These are phyloP conservation scores for Drosera capensis DNA, from an alignment of 148 eudicot genomes.

Conservation along the genomic window DNA sequence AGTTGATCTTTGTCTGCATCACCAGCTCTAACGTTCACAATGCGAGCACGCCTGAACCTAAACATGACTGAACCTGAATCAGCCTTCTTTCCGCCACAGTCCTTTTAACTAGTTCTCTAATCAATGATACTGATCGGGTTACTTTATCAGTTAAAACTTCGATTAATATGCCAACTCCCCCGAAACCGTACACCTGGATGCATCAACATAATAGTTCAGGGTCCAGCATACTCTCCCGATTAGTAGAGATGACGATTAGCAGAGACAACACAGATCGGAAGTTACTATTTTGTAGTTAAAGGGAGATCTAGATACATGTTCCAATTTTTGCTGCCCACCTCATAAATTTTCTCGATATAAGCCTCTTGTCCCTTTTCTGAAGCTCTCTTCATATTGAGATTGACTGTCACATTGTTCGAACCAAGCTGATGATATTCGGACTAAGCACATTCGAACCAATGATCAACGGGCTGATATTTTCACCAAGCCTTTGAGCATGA, in stretches of 20 bases:
- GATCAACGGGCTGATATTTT: conserved; percentile 83
- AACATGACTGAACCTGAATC: conserved; percentile 89
- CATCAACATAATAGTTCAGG: conserved; percentile 1
- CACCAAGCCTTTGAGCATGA: too few species aligned
- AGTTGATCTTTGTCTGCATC: conserved; percentile 72
- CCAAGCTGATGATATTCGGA: conserved; percentile 59
- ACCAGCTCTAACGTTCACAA: conserved; percentile 47
- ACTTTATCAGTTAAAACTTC: conserved; percentile 74
- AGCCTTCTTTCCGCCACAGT: conserved; percentile 94
- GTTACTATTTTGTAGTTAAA: background rate
- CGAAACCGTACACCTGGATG: conserved; percentile 81
- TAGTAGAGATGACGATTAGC: too few species aligned
- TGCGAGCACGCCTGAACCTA: conserved; percentile 76
- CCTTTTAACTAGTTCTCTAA: conserved; percentile 73
- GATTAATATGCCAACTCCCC: conserved; percentile 86
- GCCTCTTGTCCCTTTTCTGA: conserved; percentile 95
- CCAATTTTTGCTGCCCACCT: conserved; percentile 24
- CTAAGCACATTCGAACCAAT: conserved; percentile 58
- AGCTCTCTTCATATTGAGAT: conserved; percentile 92
- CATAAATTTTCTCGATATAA: conserved; percentile 75
- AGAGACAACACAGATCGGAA: too few species aligned
- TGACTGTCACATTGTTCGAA: conserved; percentile 76
- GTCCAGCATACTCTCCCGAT: background rate
- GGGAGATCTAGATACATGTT: conserved; percentile 1
- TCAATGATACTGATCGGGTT: conserved; percentile 60